Conservation (phyloP, 257 asterid genomes). For the Apocynum venetum region DNA sequence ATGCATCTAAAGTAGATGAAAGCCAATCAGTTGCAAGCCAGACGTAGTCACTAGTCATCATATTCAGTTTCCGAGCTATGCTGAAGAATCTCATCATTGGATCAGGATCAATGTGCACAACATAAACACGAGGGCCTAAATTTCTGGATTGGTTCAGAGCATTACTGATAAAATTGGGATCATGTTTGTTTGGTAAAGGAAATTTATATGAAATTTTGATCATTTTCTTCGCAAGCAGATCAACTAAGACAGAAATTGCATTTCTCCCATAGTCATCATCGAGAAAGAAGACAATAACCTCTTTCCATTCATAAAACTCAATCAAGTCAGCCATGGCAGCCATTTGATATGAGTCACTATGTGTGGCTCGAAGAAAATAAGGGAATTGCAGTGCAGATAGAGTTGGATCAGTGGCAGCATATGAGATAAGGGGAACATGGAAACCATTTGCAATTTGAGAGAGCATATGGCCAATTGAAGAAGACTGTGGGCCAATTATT, state of each 20-base stretch:
- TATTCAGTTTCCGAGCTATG: constrained; percentile 54
- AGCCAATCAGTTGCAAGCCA: constrained; percentile 94
- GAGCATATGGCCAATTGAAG: constrained; percentile 68
- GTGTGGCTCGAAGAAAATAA: constrained; percentile 69
- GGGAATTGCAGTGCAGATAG: constrained; percentile 74
- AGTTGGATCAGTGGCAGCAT: constrained; percentile 90
- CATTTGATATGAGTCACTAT: constrained; percentile 78
- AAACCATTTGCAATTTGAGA: constrained; percentile 69
- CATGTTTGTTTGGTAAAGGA: constrained; percentile 41
- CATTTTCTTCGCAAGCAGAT: constrained; percentile 54
- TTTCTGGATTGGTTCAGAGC: constrained; percentile 54
- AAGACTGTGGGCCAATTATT: constrained; percentile 81
- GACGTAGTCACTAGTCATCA: constrained; percentile 65
- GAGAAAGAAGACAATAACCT: constrained; percentile 54
- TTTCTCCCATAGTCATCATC: constrained; percentile 88
- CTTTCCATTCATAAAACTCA: constrained; percentile 68
- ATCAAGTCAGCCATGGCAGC: constrained; percentile 61
- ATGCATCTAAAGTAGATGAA: constrained; percentile 54
- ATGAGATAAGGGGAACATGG: constrained; percentile 68
- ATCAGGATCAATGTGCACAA: constrained; percentile 56
- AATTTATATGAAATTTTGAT: constrained; percentile 55
- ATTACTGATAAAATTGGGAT: constrained; percentile 42
- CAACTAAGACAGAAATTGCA: constrained; percentile 60
- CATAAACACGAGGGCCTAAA: constrained; percentile 63
- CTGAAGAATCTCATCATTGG: constrained; percentile 40